A percentile compares a stretch with the other conserved stretches of the same genome.
Conservation (phyloP, 2,329 filamentous ascomycete genomes). For the Neopestalotiopsis rosae region DNA sequence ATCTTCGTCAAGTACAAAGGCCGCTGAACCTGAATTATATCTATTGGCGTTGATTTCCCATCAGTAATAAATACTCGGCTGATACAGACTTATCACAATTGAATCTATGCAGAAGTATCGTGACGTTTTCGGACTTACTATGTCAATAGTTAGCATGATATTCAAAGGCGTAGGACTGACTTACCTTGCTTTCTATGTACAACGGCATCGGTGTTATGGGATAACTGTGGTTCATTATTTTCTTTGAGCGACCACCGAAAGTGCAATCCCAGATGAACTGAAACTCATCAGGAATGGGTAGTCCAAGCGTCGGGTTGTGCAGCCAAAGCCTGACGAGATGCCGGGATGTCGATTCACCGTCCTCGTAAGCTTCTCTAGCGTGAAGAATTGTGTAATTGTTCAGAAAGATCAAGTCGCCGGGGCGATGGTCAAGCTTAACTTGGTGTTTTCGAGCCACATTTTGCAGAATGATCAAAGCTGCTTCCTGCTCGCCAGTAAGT, state of each 20-base stretch:
- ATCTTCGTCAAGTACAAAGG: constrained; percentile 51
- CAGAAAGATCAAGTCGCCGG: constrained; percentile 56
- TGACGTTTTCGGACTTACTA: background rate
- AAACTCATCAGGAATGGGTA: constrained; percentile 50
- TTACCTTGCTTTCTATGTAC: constrained; percentile 45
- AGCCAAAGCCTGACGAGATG: constrained; percentile 63
- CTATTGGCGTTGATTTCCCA: background rate
- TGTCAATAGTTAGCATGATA: constrained; percentile 33
- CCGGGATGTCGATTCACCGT: constrained; percentile 44
- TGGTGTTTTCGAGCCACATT: constrained; percentile 46
- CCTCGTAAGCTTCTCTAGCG: constrained; percentile 52
- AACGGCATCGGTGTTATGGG: constrained; percentile 46
- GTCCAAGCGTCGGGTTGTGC: constrained; percentile 50
- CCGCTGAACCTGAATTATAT: constrained; percentile 48
- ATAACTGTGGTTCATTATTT: constrained; percentile 39
- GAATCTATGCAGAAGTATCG: background rate
- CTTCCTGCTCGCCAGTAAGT: constrained; percentile 46
- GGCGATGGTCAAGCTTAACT: constrained; percentile 44
- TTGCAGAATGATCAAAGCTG: constrained; percentile 50
- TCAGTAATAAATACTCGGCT: background rate
- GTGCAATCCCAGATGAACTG: constrained; percentile 49
- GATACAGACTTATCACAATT: background rate
- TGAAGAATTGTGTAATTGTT: constrained; percentile 58
- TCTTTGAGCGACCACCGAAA: constrained; percentile 42
- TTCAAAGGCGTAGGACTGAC: background rate